Evolutionary conservation across 176 grass and related monocot genomes (phyloP).

Genomic region (Eremochloa ophiuroides): DNA sequence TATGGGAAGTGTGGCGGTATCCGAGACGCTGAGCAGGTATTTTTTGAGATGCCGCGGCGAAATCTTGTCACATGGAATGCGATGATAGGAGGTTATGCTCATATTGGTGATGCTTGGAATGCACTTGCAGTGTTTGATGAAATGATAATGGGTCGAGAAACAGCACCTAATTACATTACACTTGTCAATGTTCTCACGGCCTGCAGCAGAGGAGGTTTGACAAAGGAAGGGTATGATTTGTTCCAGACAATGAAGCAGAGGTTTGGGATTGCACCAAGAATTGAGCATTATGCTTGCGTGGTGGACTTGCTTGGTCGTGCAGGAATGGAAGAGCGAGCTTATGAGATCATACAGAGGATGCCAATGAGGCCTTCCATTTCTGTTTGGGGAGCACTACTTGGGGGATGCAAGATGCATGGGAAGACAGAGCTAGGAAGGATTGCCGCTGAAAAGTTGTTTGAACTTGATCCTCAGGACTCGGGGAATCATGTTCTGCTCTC

Average conservation of each 20-base stretch:
- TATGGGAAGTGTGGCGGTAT: conserved; percentile 74
- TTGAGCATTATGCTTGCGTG: conserved; percentile 78
- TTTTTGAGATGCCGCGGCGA: conserved; percentile 43
- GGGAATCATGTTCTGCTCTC: conserved; percentile 83
- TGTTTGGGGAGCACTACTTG: conserved; percentile 80
- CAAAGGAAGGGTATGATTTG: conserved; percentile 53
- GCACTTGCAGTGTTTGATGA: conserved; percentile 58
- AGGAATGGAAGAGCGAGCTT: conserved; percentile 73
- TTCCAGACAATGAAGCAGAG: conserved; percentile 72
- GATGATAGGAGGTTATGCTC: conserved; percentile 70
- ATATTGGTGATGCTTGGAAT: conserved; percentile 52
- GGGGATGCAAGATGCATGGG: conserved; percentile 73
- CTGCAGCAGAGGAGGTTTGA: conserved; percentile 77
- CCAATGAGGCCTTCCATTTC: conserved; percentile 61
- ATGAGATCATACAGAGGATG: conserved; percentile 74
- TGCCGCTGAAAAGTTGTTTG: conserved; percentile 70
- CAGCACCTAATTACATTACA: conserved; percentile 64
- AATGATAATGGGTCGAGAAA: conserved; percentile 46
- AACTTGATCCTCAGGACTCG: conserved; percentile 71
- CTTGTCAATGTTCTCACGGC: conserved; percentile 65
- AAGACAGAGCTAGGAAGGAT: conserved; percentile 69
- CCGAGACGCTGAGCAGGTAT: conserved; percentile 47
- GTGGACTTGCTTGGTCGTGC: conserved; percentile 81
- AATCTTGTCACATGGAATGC: conserved; percentile 76
- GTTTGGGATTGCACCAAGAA: conserved; percentile 58